Conservation (phyloP, 2,329 filamentous ascomycete species). For the Fusarium falciforme region DNA sequence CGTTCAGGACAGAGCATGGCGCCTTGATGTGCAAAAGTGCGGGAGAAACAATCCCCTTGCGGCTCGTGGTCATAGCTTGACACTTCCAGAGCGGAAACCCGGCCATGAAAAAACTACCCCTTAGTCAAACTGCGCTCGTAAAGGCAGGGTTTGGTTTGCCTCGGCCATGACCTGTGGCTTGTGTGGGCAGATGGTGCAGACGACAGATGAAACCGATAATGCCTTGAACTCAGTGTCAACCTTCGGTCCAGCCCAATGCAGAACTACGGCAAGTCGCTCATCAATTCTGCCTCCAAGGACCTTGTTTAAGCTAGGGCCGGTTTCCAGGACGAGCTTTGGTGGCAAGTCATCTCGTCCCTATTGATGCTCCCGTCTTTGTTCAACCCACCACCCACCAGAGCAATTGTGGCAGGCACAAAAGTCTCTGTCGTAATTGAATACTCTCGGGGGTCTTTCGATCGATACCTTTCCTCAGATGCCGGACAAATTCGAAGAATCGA, state of each 20-base stretch:
- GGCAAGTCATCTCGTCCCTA: not conserved
- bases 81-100: not conserved
- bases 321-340: not conserved
- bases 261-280: not conserved
- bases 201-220: not conserved
- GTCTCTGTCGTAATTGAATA: not conserved
- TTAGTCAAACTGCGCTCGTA: not conserved
- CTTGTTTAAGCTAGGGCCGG: not conserved
- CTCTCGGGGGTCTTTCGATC: not conserved
- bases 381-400: not conserved
- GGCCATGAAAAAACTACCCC: not conserved
- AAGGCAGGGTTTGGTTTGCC: not conserved
- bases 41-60: not conserved
- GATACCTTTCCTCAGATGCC: not conserved
- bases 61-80: not conserved
- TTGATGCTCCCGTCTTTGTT: not conserved
- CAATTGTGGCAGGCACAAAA: not conserved
- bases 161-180: not conserved
- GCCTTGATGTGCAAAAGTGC: not conserved
- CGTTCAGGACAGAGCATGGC: not conserved
- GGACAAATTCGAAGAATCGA: not conserved
- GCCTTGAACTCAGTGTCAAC: not conserved
- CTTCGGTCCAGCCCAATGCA: not conserved
- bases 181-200: not conserved
- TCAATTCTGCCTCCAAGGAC: not conserved